Base-by-base conservation (phyloP, 345 rosid species). In the Pugionium dolabratum region DNA sequence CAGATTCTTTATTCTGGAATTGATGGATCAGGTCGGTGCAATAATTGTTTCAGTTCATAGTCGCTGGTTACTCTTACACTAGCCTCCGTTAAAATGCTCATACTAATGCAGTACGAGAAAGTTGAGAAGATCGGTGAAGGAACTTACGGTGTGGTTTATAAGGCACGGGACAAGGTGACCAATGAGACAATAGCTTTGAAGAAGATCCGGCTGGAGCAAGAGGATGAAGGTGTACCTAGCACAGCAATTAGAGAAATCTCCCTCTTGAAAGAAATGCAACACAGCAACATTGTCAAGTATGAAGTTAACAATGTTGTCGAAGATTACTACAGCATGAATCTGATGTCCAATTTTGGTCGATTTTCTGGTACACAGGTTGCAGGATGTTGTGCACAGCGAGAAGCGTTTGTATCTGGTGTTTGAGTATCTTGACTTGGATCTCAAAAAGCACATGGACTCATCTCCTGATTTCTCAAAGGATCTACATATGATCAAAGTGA, bases 61-160 rank as follows among this genome's bases (percentile, higher is more conserved):
- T 37, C 53, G 43, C 18, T 47, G 35, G 25, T 30, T 54, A 5
- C 18, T 18, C 18, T 18, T 18, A 18, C 18, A 34, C 0, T 30
- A 42, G 1, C 55, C 46, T 11, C 31, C 1, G 33, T 53, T 74
- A 4, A 18, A 39, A 6, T 75, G 54, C 54, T 45, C 45, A 3
- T 53, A 25, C 45, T 73, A 4, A 39, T 67, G 45, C 79, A 94
- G 99, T 94, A 90, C 48, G 99, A 90, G 90, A 94, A 94, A 76
- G 97, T 94, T 50, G 99, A 88, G 83, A 94, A 94, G 83, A 94
- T 94, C 35, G 97, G 99, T 58, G 99, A 94, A 78, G 99, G 99
- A 59, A 94, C 99, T 3, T 94, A 94, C 62, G 99, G 99, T 28
- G 99, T 94, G 50, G 99, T 94, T 45, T 94, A 94, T 65, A 94